Base-by-base conservation (phyloP, 805 yeast species). In the Millerago galiae region DNA sequence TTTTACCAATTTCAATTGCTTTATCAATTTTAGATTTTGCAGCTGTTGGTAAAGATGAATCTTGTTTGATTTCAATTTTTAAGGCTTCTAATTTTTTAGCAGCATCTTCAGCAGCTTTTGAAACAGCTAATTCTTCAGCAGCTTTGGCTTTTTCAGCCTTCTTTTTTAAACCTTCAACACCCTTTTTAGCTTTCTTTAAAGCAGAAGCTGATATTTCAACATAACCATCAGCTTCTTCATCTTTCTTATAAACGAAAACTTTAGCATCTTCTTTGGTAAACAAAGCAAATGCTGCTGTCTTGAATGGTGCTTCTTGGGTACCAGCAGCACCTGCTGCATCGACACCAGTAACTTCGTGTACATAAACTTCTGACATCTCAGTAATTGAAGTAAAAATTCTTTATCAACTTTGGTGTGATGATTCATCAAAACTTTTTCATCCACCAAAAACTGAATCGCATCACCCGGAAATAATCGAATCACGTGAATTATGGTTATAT, bases 181-280 rank as follows among this genome's bases (percentile, higher is more conserved):
- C 97, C 65, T 93, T 93, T 66, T 86, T 87, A 55, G 98, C 97
- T 68, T 91, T 93, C 70, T 93, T 93, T 60, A 91, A 68, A 7
- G 96, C 97, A 41, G 95, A 81, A 5, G 96, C 88, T 14, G 89
- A 72, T 59, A 95, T 90, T 56, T 83, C 91, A 52, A 69, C 75
- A 60, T 75, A 91, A 26, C 66, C 79, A 33, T 73, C 77, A 50
- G 67, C 70, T 38, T 75, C 83, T 48, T 77, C 87, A 32, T 67
- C 68, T 52, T 74, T 74, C 55, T 81, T 82, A 66, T 71, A 79
- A 32, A 83, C 75, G 35, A 74, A 67, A 31, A 84, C 59, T 55
- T 77, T 77, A 28, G 51, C 57, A 37, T 53, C 58, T 37, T 47
- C 59, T 14, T 72, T 74, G 16, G 58, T 50, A 55, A 60, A 82